phyloP scores from a whole-genome alignment of 164 flowering plant genomes.

The Protea cynaroides region DNA sequence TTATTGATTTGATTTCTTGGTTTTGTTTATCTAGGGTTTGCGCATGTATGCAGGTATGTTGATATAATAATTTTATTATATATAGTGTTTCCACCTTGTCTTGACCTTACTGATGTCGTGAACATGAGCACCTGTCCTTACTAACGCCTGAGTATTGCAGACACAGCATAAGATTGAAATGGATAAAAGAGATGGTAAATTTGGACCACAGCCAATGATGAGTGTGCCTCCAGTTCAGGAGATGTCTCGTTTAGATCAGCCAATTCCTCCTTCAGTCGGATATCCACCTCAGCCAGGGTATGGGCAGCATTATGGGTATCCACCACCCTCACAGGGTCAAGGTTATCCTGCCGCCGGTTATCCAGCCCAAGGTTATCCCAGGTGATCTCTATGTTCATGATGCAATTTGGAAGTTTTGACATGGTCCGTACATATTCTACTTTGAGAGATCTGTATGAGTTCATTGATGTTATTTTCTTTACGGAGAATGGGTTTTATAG shows the following conservation, averaged over 20 bases:
- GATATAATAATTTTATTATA: neutral
- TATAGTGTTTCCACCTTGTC: neutral
- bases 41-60: conserved; percentile 59
- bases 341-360: conserved; percentile 34
- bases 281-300: conserved; percentile 35
- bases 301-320: conserved; percentile 34
- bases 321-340: conserved; percentile 31
- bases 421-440: neutral
- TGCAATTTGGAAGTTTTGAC: too few relatives aligned
- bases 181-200: conserved; percentile 58
- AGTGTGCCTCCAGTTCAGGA: conserved; percentile 50
- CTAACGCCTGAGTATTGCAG: conserved; percentile 27
- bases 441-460: neutral
- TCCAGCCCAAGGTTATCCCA: conserved; percentile 18
- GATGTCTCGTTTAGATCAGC: conserved; percentile 62
- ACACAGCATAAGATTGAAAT: conserved; percentile 68
- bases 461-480: too few relatives aligned
- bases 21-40: conserved; percentile 46
- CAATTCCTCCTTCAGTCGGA: conserved; percentile 38
- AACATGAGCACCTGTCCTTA: too few relatives aligned
- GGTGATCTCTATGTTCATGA: conserved; percentile 10
- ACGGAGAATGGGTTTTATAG: too few relatives aligned
- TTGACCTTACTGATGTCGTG: neutral
- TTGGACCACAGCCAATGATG: conserved; percentile 41
- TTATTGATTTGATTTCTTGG: conserved; percentile 2